phyloP scores from a whole-genome alignment of 345 rosid species.

The Corchorus capsularis region DNA sequence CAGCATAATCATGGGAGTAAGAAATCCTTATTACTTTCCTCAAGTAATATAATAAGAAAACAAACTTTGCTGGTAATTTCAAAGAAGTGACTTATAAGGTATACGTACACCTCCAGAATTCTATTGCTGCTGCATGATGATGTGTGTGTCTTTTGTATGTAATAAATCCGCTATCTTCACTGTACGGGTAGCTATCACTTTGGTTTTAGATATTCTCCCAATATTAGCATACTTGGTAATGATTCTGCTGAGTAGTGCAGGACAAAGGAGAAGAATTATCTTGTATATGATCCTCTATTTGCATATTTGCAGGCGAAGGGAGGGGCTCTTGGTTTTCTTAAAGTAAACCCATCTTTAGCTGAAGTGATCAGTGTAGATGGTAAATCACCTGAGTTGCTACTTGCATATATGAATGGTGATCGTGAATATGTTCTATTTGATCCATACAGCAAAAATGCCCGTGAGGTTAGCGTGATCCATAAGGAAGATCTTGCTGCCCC shows the following conservation, averaged over 20 bases:
- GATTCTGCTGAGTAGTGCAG: background rate
- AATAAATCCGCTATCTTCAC: background rate
- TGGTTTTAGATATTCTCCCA: constrained; percentile 1
- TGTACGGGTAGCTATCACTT: background rate
- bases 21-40: background rate
- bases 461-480: constrained; percentile 44
- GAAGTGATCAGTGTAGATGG: constrained; percentile 40
- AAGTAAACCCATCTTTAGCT: constrained; percentile 31
- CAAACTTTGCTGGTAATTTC: background rate
- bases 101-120: background rate
- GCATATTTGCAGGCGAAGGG: constrained; percentile 66
- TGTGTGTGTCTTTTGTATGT: background rate
- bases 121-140: background rate
- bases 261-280: background rate
- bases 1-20: background rate
- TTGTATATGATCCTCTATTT: constrained; percentile 16
- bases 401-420: constrained; percentile 73
- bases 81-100: background rate
- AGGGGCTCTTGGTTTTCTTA: constrained; percentile 65
- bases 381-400: constrained; percentile 43
- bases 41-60: background rate
- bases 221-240: background rate
- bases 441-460: constrained; percentile 55
- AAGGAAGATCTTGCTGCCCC: constrained; percentile 32
- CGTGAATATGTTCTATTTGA: constrained; percentile 86